These are phyloP conservation scores for Xylaria curta DNA, from an alignment of 495 filamentous ascomycete species.

Conservation along the genomic window DNA sequence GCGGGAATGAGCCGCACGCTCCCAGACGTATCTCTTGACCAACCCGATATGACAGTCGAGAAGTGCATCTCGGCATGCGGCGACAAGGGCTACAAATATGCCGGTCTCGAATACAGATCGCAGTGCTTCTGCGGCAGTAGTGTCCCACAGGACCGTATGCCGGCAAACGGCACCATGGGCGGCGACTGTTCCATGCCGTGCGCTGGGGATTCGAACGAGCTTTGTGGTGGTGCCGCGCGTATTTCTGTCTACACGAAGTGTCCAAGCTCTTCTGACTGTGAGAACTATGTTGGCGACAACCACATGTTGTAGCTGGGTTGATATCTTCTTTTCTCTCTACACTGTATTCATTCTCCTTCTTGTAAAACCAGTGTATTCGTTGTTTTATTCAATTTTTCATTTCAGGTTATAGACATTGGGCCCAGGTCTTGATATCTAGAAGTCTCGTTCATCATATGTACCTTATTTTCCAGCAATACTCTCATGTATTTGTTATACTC, in stretches of 20 bases:
- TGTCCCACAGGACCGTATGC: constrained; percentile 24
- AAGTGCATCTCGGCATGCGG: constrained; percentile 56
- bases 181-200: constrained; percentile 39
- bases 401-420: not conserved
- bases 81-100: constrained; percentile 48
- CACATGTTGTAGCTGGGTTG: not conserved
- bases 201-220: constrained; percentile 37
- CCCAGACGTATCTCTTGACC: constrained; percentile 44
- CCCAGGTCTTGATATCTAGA: no score
- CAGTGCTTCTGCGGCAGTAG: constrained; percentile 63
- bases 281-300: constrained; percentile 12
- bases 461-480: not conserved
- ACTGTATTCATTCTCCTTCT: not conserved
- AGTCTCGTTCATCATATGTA: not conserved
- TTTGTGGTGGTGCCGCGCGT: constrained; percentile 37
- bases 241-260: constrained; percentile 32
- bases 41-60: constrained; percentile 55
- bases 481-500: not conserved
- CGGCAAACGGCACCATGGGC: constrained; percentile 16
- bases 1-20: constrained; percentile 51
- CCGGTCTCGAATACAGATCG: constrained; percentile 62
- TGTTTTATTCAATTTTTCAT: not conserved
- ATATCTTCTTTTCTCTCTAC: not conserved
- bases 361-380: not conserved
- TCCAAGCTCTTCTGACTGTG: not conserved